A percentile compares a stretch with the other conserved stretches of the same genome.
Conservation (phyloP, 2,329 filamentous ascomycete genomes). For the Magnaporthales sp. region DNA sequence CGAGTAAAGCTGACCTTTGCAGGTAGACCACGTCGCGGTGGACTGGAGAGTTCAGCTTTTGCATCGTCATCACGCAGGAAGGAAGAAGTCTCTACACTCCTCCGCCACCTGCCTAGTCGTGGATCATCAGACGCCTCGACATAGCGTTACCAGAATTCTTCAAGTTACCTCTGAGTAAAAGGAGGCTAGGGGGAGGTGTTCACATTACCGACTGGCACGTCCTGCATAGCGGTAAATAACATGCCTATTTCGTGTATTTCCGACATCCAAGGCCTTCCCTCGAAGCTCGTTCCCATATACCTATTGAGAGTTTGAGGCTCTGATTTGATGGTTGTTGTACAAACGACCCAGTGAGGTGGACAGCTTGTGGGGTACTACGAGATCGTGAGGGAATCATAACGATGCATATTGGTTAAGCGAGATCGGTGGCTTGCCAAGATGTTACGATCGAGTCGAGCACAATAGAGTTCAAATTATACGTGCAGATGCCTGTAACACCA, state of each 20-base stretch:
- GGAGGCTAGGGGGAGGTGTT: no score
- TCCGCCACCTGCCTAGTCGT: neutral
- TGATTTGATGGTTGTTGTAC: neutral
- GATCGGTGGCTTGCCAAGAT: neutral
- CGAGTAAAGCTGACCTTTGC: neutral
- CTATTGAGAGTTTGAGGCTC: neutral
- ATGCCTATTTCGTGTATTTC: neutral
- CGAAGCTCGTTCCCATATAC: neutral
- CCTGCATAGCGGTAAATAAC: neutral
- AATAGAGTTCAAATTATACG: neutral
- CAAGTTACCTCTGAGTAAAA: no score
- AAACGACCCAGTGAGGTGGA: neutral
- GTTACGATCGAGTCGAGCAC: neutral
- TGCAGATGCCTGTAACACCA: neutral
- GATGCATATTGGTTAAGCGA: neutral
- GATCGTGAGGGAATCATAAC: neutral
- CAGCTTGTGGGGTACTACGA: neutral
- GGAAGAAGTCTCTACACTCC: neutral
- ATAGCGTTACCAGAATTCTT: no score
- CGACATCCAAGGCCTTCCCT: neutral
- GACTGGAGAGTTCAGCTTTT: neutral
- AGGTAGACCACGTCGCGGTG: neutral
- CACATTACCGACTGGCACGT: no score
- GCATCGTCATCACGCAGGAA: neutral
- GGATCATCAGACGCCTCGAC: no score